These are phyloP conservation scores for Saccharomyces jurei DNA, from an alignment of 805 yeast genomes.

Conservation along the genomic window DNA sequence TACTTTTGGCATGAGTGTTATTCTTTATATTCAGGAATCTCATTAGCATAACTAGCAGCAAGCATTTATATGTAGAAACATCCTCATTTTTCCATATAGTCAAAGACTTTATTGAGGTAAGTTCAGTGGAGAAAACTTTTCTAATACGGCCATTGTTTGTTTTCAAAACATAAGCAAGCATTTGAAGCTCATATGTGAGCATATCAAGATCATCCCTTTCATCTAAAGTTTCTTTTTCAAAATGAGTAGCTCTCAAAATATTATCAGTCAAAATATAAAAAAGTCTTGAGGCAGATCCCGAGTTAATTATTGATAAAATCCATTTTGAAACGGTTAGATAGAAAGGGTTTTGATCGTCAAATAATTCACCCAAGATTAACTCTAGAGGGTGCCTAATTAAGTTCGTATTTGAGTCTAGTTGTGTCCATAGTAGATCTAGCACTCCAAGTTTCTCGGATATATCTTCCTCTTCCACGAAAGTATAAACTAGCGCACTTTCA, in stretches of 20 bases:
- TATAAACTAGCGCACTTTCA: conserved; percentile 63
- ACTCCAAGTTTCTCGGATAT: conserved; percentile 42
- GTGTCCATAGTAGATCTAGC: conserved; percentile 66
- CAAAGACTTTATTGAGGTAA: conserved; percentile 43
- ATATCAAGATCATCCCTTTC: conserved; percentile 52
- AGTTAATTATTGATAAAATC: conserved; percentile 36
- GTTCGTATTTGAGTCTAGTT: conserved; percentile 37
- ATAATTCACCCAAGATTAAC: conserved; percentile 57
- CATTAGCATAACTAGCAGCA: conserved; percentile 39
- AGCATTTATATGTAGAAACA: conserved; percentile 53
- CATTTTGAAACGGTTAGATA: conserved; percentile 41
- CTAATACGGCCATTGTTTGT: conserved; percentile 37
- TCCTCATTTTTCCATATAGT: conserved; percentile 30
- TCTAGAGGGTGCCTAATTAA: conserved; percentile 54
- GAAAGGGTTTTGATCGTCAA: conserved; percentile 36
- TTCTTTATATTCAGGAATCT: conserved; percentile 37
- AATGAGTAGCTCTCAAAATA: conserved; percentile 37
- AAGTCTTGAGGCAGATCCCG: conserved; percentile 54
- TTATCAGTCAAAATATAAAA: conserved; percentile 54
- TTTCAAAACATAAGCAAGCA: conserved; percentile 44
- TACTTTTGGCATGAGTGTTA: conserved; percentile 32
- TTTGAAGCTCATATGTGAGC: conserved; percentile 53
- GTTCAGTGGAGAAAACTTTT: conserved; percentile 47
- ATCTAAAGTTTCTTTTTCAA: conserved; percentile 23
- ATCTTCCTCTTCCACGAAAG: conserved; percentile 37